Base-by-base conservation (phyloP, 1,139 yeast genomes). In the Lipomyces yarrowii region DNA sequence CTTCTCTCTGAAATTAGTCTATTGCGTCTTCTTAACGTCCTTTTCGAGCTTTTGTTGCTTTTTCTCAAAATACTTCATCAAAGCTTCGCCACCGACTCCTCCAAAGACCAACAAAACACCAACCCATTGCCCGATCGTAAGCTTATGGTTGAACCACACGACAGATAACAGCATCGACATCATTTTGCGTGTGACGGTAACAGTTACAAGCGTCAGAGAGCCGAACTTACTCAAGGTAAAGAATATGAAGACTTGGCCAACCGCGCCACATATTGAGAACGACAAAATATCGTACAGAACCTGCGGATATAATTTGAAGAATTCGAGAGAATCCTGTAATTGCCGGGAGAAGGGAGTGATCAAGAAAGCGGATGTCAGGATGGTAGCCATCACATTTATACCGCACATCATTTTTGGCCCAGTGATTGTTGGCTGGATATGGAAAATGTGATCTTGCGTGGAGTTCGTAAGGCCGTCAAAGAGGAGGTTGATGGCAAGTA, bases 151-250 rank as follows among this genome's bases (percentile, higher is more conserved):
- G 78, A 92, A 94, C 72, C 94, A 80, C 2, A 91, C 76, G 62
- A 94, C 97, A 74, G 97, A 90, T 67, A 94, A 79, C 26, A 92
- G 82, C 98, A 94, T 93, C 61, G 98, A 91, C 63, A 92, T 81
- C 98, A 94, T 93, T 75, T 94, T 94, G 71, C 99, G 84, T 0
- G 99, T 93, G 8, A 94, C 98, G 0, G 98, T 96, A 23, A 96
- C 96, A 39, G 97, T 93, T 48, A 94, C 92, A 63, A 94, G 80
- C 1, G 91, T 84, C 67, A 94, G 81, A 2, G 97, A 90, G 62
- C 94, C 97, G 75, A 90, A 94, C 68, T 85, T 82, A 72, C 91
- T 96, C 61, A 94, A 80, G 0, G 97, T 91, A 65, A 88, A 79
- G 76, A 93, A 94, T 60, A 94, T 91, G 77, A 94, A 94, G 21